phyloP scores from a whole-genome alignment of 495 filamentous ascomycete species.

The Sphaerosporella brunnea region DNA sequence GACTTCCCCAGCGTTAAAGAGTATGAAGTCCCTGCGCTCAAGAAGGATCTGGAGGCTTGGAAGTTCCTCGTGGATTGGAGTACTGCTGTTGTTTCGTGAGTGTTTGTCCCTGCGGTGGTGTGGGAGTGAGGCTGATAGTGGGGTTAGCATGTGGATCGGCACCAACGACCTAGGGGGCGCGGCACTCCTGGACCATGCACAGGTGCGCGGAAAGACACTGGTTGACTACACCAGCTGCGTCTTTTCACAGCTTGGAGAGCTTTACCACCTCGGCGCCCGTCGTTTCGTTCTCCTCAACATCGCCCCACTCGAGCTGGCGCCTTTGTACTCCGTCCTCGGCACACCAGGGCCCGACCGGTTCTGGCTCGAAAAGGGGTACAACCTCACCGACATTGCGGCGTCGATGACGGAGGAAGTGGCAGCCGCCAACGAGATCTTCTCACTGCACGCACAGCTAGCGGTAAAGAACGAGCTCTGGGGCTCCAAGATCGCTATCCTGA shows the following conservation, averaged over 20 bases:
- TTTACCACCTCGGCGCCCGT: slow-evolving; percentile 47
- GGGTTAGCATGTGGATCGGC: slow-evolving; percentile 60
- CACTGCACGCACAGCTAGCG: slow-evolving; percentile 43
- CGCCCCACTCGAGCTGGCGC: slow-evolving; percentile 38
- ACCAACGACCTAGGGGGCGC: slow-evolving; percentile 54
- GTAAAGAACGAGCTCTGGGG: slow-evolving; percentile 19
- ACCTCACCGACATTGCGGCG: slow-evolving; percentile 37
- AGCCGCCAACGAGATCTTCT: slow-evolving; percentile 42
- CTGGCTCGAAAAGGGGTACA: slow-evolving; percentile 42
- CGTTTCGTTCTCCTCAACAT: slow-evolving; percentile 53
- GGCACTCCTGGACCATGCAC: slow-evolving; percentile 45
- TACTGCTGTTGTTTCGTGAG: slow-evolving; percentile 47
- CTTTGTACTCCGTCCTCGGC: slow-evolving; percentile 43
- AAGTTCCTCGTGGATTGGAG: slow-evolving; percentile 34
- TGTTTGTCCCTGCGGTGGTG: too few species aligned
- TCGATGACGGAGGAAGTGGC: slow-evolving; percentile 47
- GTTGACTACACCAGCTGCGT: slow-evolving; percentile 47
- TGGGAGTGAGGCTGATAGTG: too few species aligned
- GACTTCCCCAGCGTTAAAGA: slow-evolving; percentile 44
- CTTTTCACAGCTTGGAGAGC: slow-evolving; percentile 37
- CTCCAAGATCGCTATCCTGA: slow-evolving; percentile 43
- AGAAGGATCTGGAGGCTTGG: slow-evolving; percentile 34
- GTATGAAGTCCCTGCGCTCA: slow-evolving; percentile 52
- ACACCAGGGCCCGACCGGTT: slow-evolving; percentile 33
- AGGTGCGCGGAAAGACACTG: slow-evolving; percentile 39